These are phyloP conservation scores for Luffa aegyptiaca DNA, from an alignment of 306 rosid genomes.

Conservation along the genomic window DNA sequence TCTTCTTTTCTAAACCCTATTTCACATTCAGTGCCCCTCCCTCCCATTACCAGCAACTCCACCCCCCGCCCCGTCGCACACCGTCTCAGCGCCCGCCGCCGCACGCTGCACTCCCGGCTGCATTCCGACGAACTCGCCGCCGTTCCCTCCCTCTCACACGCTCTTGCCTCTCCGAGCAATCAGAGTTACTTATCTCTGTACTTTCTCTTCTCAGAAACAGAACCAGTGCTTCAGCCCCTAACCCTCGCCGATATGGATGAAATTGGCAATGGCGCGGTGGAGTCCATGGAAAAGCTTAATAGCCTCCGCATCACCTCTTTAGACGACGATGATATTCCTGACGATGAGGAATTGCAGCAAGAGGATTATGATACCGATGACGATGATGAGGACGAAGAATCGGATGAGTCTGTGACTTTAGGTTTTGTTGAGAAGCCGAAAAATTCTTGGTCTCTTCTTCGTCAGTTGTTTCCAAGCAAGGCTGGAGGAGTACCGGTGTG, in stretches of 20 bases:
- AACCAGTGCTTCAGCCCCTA: too few species aligned
- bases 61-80: too few species aligned
- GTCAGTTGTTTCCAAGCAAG: slow-evolving; percentile 74
- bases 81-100: too few species aligned
- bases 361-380: slow-evolving; percentile 13
- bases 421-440: slow-evolving; percentile 59
- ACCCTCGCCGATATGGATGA: background rate
- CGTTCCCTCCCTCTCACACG: too few species aligned
- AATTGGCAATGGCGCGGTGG: slow-evolving; percentile 8
- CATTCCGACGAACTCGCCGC: too few species aligned
- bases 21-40: too few species aligned
- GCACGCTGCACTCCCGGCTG: too few species aligned
- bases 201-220: too few species aligned
- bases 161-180: too few species aligned
- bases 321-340: slow-evolving; percentile 25
- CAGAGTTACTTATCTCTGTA: too few species aligned
- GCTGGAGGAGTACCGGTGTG: slow-evolving; percentile 84
- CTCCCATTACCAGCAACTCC: too few species aligned
- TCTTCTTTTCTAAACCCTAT: too few species aligned
- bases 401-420: slow-evolving; percentile 29
- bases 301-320: slow-evolving; percentile 28
- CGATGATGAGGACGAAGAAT: slow-evolving; percentile 31
- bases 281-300: slow-evolving; percentile 26
- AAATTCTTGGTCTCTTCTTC: slow-evolving; percentile 36
- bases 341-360: slow-evolving; percentile 8